phyloP scores from a whole-genome alignment of 352 stramenopile species.

The Blastocystis sp. region DNA sequence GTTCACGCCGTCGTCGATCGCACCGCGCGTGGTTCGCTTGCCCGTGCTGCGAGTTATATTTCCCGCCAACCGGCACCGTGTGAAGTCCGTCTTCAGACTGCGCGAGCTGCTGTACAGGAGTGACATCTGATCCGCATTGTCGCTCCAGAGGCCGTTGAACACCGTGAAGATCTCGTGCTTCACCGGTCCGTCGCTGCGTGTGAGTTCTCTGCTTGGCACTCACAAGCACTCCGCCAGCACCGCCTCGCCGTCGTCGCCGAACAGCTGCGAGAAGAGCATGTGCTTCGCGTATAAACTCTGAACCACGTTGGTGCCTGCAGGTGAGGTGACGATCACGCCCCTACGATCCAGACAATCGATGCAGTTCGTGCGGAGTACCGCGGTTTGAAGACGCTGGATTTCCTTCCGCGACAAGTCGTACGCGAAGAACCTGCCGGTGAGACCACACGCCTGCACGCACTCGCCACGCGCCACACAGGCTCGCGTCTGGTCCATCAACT shows the following conservation, averaged over 20 bases:
- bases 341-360: slow-evolving; percentile 93
- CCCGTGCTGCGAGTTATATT: slow-evolving; percentile 76
- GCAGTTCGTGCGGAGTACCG: slow-evolving; percentile 92
- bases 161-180: slow-evolving; percentile 75
- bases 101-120: slow-evolving; percentile 88
- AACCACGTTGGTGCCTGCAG: slow-evolving; percentile 85
- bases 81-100: slow-evolving; percentile 92
- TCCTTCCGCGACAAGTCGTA: slow-evolving; percentile 71
- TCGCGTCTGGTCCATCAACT: slow-evolving; percentile 79
- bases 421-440: slow-evolving; percentile 76
- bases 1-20: slow-evolving; percentile 89
- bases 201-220: background rate
- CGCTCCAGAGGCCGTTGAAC: slow-evolving; percentile 87
- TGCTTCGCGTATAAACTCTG: slow-evolving; percentile 87
- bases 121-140: slow-evolving; percentile 90
- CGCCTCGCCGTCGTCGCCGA: slow-evolving; percentile 73
- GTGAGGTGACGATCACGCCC: background rate
- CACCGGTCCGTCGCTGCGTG: background rate
- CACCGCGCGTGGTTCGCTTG: slow-evolving; percentile 85
- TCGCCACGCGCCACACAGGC: background rate
- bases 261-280: slow-evolving; percentile 81
- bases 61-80: slow-evolving; percentile 72
- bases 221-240: slow-evolving; percentile 72
- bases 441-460: slow-evolving; percentile 81
- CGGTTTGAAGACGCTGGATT: slow-evolving; percentile 78